Conservation (phyloP, 768 basidiomycete genomes). For the Saitozyma sp. region DNA sequence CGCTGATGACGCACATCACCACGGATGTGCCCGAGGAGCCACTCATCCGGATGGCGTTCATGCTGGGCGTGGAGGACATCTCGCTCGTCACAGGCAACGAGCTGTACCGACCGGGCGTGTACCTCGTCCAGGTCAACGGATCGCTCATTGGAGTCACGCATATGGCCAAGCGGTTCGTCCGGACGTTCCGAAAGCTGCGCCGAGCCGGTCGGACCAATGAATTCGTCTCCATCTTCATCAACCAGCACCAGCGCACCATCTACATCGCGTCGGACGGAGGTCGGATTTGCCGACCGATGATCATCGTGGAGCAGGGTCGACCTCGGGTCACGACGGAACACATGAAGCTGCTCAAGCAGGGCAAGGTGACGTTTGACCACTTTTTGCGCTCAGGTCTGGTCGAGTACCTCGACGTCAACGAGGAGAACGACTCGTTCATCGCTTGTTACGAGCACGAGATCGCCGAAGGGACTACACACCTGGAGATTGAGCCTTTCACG, state of each 20-base stretch:
- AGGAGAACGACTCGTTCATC: constrained; percentile 96
- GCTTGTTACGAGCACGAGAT: constrained; percentile 91
- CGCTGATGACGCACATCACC: constrained; percentile 99
- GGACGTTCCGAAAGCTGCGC: constrained; percentile 86
- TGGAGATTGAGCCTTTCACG: constrained; percentile 98
- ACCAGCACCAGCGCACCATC: constrained; percentile 89
- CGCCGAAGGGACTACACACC: constrained; percentile 77
- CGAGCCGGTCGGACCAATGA: constrained; percentile 89
- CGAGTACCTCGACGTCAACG: constrained; percentile 98
- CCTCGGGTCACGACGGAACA: constrained; percentile 79
- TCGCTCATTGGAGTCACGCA: constrained; percentile 91
- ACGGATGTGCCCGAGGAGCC: constrained; percentile 97
- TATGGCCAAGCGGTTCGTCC: constrained; percentile 78
- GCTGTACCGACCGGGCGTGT: constrained; percentile 89
- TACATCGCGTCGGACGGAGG: constrained; percentile 97
- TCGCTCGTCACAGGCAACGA: constrained; percentile 87
- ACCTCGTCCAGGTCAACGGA: constrained; percentile 95
- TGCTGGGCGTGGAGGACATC: constrained; percentile 99
- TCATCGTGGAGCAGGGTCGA: constrained; percentile 83
- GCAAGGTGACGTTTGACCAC: constrained; percentile 81
- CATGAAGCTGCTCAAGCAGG: constrained; percentile 77
- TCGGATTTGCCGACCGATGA: constrained; percentile 94
- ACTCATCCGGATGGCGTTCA: constrained; percentile 80
- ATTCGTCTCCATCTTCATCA: constrained; percentile 94
- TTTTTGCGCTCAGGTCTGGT: constrained; percentile 89